phyloP scores from a whole-genome alignment of 2,329 filamentous ascomycete genomes.

The Sporothrix variecibatus region DNA sequence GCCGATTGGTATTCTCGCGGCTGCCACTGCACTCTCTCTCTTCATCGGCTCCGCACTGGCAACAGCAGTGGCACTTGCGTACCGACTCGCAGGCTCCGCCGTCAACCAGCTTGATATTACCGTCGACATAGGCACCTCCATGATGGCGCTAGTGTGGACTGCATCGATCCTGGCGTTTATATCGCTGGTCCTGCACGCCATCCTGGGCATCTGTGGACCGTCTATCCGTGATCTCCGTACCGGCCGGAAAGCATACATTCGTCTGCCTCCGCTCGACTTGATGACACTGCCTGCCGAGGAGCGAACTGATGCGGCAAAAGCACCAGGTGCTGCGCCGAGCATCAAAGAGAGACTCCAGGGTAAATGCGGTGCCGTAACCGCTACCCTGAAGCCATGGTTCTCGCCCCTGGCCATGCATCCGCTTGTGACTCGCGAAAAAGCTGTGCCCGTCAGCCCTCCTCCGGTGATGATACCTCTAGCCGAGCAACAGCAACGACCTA shows the following conservation, averaged over 20 bases:
- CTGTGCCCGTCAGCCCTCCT: not conserved
- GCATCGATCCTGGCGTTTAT: constrained; percentile 66
- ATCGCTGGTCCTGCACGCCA: constrained; percentile 72
- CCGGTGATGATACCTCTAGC: not conserved
- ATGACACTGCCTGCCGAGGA: not conserved
- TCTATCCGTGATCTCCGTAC: constrained; percentile 54
- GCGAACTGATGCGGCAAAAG: not conserved
- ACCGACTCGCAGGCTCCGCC: constrained; percentile 72
- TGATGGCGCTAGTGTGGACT: constrained; percentile 91
- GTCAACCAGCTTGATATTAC: constrained; percentile 75
- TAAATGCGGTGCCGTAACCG: not conserved
- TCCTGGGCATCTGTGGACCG: constrained; percentile 74
- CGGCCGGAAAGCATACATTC: constrained; percentile 36
- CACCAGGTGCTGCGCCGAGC: not conserved
- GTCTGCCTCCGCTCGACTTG: constrained; percentile 30
- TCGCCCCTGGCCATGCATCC: not conserved
- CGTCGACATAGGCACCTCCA: constrained; percentile 67
- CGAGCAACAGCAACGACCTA: not conserved
- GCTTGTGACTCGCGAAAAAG: not conserved
- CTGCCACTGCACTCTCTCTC: constrained; percentile 65
- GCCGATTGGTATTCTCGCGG: constrained; percentile 67
- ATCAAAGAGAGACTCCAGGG: not conserved
- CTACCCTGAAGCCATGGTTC: not conserved
- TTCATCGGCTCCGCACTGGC: constrained; percentile 72
- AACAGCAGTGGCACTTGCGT: constrained; percentile 81